A percentile compares a stretch with the other conserved stretches of the same genome.
Conservation (phyloP, 78 protist species). For the Ministeria vibrans region DNA sequence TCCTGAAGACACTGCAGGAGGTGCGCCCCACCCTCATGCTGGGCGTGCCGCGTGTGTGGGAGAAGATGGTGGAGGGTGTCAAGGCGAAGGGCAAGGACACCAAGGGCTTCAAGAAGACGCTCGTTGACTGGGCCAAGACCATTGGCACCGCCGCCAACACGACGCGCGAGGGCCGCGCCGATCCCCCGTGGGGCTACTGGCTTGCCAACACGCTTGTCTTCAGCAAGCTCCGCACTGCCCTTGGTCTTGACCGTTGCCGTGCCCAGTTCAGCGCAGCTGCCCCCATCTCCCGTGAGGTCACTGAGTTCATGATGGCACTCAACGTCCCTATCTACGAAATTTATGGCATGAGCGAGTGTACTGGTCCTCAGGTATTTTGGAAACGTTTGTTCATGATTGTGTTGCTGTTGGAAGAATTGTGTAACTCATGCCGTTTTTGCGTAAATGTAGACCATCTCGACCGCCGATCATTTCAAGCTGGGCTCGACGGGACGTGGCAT, state of each 20-base stretch:
- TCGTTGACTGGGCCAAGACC: conserved; percentile 53
- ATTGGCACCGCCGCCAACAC: conserved; percentile 24
- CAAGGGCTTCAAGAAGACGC: conserved; percentile 36
- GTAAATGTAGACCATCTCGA: background rate
- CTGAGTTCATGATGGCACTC: conserved; percentile 54
- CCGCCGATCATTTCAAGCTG: background rate
- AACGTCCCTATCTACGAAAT: conserved; percentile 64
- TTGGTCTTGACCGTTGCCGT: conserved; percentile 59
- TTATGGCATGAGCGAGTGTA: conserved; percentile 70
- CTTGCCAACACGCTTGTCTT: background rate
- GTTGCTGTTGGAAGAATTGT: background rate
- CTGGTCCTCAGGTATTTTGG: conserved; percentile 61
- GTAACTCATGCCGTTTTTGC: background rate
- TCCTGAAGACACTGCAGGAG: conserved; percentile 40
- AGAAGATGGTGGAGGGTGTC: conserved; percentile 64
- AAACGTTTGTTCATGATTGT: background rate
- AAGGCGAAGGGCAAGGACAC: conserved; percentile 2
- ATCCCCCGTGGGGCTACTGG: background rate
- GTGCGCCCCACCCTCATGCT: conserved; percentile 71
- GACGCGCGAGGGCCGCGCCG: background rate
- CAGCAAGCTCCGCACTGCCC: conserved; percentile 29
- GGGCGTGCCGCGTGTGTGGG: conserved; percentile 88
- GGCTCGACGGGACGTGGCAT: conserved; percentile 54
- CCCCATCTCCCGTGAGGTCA: conserved; percentile 55
- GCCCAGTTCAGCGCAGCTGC: conserved; percentile 68